Conservation (phyloP, 208 protist species). For the Crithidia expoeki region DNA sequence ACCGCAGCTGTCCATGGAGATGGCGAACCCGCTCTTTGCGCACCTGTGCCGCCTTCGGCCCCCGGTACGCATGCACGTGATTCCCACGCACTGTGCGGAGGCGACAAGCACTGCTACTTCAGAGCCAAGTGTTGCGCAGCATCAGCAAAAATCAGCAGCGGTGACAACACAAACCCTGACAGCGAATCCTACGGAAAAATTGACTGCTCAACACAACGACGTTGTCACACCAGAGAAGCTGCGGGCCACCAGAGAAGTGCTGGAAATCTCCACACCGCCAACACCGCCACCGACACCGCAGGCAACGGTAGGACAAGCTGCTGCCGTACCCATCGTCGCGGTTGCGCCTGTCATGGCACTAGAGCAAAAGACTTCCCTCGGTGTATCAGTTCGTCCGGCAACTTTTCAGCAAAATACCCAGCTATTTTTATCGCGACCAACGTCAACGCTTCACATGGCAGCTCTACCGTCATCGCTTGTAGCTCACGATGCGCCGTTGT, state of each 20-base stretch:
- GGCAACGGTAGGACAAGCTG: background rate
- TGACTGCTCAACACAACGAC: background rate
- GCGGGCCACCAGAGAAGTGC: background rate
- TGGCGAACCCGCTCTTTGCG: slow-evolving; percentile 38
- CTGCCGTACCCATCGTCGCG: background rate
- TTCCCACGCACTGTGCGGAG: slow-evolving; percentile 3
- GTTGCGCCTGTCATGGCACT: too few relatives aligned
- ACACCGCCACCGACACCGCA: background rate
- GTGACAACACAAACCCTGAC: slow-evolving; percentile 4
- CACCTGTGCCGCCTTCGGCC: slow-evolving; percentile 46
- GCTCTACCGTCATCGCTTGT: too few relatives aligned
- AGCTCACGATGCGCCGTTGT: too few relatives aligned
- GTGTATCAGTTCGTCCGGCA: too few relatives aligned
- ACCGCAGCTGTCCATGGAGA: slow-evolving; percentile 8
- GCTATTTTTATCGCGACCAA: too few relatives aligned
- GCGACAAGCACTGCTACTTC: background rate
- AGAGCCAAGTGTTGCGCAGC: slow-evolving; percentile 6
- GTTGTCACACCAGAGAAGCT: slow-evolving; percentile 25
- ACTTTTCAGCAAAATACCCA: too few relatives aligned
- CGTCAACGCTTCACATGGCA: too few relatives aligned
- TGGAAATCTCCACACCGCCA: background rate
- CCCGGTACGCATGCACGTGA: slow-evolving; percentile 40
- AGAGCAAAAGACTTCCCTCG: too few relatives aligned
- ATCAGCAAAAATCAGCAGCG: background rate
- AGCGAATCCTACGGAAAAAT: background rate